These are phyloP conservation scores for Plantago elongata DNA, from an alignment of 257 asterid species.

Conservation along the genomic window DNA sequence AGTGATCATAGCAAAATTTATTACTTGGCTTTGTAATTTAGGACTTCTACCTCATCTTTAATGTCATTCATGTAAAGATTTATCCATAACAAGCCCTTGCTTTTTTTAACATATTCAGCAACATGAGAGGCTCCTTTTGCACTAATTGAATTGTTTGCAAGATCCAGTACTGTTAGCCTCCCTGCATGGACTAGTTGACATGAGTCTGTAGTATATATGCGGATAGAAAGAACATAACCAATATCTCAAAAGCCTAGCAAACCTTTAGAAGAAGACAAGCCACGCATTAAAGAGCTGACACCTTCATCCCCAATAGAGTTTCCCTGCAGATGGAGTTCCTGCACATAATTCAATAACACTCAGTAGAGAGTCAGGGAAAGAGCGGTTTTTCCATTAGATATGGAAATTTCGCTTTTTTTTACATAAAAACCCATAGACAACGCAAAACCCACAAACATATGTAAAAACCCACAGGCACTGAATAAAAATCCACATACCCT, in stretches of 20 bases:
- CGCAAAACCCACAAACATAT: too few relatives aligned
- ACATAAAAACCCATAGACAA: too few relatives aligned
- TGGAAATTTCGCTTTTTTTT: too few relatives aligned
- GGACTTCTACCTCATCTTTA: constrained; percentile 65
- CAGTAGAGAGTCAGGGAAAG: too few relatives aligned
- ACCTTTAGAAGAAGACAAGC: constrained; percentile 80
- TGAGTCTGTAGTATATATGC: constrained; percentile 12
- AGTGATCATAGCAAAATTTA: too few relatives aligned
- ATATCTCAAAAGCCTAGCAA: constrained; percentile 15
- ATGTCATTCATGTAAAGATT: constrained; percentile 93
- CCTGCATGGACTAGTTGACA: constrained; percentile 41
- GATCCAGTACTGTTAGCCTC: constrained; percentile 65
- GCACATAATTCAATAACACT: constrained; percentile 23
- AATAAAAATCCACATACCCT: too few relatives aligned
- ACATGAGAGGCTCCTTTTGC: constrained; percentile 73
- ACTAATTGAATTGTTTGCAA: constrained; percentile 81
- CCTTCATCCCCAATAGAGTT: constrained; percentile 97
- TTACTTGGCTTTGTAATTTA: too few relatives aligned
- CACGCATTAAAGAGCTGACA: constrained; percentile 67
- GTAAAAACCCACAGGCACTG: too few relatives aligned
- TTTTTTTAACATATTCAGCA: constrained; percentile 74
- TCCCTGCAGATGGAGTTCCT: constrained; percentile 92
- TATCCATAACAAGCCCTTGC: constrained; percentile 80
- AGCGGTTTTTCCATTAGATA: too few relatives aligned
- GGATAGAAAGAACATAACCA: constrained; percentile 6